These are phyloP conservation scores for Microcos paniculata DNA, from an alignment of 345 rosid genomes.

Conservation along the genomic window DNA sequence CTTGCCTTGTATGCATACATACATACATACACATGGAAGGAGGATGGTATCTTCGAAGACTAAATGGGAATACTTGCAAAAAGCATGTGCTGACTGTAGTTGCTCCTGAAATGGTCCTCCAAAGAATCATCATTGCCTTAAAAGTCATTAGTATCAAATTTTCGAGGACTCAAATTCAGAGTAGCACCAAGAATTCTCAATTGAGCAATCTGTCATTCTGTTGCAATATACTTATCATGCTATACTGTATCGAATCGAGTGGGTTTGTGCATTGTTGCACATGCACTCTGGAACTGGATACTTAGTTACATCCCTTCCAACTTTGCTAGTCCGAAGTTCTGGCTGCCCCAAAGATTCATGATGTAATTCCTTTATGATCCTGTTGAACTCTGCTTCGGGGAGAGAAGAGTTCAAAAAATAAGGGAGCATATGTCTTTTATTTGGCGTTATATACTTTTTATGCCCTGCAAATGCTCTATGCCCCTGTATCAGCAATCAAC, in stretches of 20 bases:
- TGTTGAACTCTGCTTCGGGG: slow-evolving; percentile 64
- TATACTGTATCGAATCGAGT: neutral
- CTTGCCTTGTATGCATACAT: slow-evolving; percentile 10
- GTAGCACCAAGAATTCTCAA: slow-evolving; percentile 2
- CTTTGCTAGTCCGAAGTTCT: slow-evolving; percentile 63
- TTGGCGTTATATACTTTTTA: slow-evolving; percentile 87
- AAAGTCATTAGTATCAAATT: neutral
- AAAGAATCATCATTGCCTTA: neutral
- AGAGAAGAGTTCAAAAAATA: slow-evolving; percentile 68
- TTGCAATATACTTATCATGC: neutral
- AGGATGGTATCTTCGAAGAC: neutral
- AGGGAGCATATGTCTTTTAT: slow-evolving; percentile 92
- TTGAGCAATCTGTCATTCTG: neutral
- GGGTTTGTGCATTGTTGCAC: slow-evolving; percentile 47
- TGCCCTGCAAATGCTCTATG: slow-evolving; percentile 83
- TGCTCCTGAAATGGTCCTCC: neutral
- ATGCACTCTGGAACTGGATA: slow-evolving; percentile 86
- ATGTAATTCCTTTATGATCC: slow-evolving; percentile 69
- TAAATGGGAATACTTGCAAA: neutral
- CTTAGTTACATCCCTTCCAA: slow-evolving; percentile 84
- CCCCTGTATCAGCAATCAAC: slow-evolving; percentile 50
- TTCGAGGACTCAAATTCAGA: slow-evolving; percentile 22
- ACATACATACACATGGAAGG: slow-evolving; percentile 7
- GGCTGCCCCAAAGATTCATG: slow-evolving; percentile 85
- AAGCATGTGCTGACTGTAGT: neutral